Percentiles rank a stretch among this genome's conserved stretches.
These are phyloP conservation scores for Gossypium arboreum DNA, from an alignment of 345 rosid species.

Conservation along the genomic window DNA sequence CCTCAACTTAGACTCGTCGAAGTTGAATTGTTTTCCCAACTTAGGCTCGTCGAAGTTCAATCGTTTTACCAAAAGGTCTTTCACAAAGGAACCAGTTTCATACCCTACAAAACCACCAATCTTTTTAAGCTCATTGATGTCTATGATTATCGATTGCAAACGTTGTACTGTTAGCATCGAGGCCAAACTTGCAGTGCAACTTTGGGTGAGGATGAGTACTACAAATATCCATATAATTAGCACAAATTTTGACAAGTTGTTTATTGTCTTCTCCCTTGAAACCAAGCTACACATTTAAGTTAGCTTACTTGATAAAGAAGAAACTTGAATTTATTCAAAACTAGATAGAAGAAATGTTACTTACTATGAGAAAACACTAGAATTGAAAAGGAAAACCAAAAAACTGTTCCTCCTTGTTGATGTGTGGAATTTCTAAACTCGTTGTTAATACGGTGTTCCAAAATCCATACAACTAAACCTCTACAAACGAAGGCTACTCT, in stretches of 20 bases:
- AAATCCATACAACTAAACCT: constrained; percentile 42
- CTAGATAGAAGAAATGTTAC: not conserved
- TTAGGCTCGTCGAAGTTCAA: not conserved
- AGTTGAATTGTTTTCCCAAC: not conserved
- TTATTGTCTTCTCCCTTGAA: constrained; percentile 44
- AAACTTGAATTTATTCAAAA: no score
- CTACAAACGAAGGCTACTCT: constrained; percentile 36
- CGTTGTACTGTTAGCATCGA: constrained; percentile 42
- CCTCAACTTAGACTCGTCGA: constrained; percentile 1
- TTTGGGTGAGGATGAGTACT: constrained; percentile 43
- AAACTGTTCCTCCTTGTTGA: constrained; percentile 33
- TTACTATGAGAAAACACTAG: constrained; percentile 51
- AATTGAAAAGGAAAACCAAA: constrained; percentile 51
- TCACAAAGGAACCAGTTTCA: constrained; percentile 29
- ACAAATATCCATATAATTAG: constrained; percentile 50
- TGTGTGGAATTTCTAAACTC: constrained; percentile 41
- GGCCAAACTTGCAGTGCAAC: constrained; percentile 51
- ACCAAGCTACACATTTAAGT: no score
- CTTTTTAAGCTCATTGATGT: constrained; percentile 8
- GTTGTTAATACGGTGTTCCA: constrained; percentile 37
- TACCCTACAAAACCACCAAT: constrained; percentile 31
- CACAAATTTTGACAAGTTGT: constrained; percentile 42
- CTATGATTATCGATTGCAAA: constrained; percentile 24
- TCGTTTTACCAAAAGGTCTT: not conserved
- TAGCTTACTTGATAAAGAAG: no score